A percentile compares a stretch with the other conserved stretches of the same genome.
Evolutionary conservation across 2,329 filamentous ascomycete species (phyloP).

Genomic region (Ascosphaera pollenicola): DNA sequence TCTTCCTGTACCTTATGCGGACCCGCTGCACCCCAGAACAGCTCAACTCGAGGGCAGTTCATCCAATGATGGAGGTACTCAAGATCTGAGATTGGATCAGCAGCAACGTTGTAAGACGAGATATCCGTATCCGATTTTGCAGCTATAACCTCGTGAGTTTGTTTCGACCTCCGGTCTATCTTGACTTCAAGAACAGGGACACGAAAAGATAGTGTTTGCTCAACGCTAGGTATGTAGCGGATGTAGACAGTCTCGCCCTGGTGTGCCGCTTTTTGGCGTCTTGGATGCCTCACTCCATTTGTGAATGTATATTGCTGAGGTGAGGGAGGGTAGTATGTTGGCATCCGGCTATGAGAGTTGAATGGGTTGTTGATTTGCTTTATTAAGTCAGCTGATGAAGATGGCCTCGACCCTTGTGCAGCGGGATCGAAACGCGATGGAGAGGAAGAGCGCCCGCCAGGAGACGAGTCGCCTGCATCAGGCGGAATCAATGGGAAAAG

Average conservation of each 20-base stretch:
- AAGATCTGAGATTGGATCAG: conserved; percentile 32
- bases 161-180: not conserved
- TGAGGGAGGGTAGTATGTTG: conserved; percentile 73
- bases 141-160: not conserved
- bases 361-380: conserved; percentile 39
- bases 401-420: conserved; percentile 7
- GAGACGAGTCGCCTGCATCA: not conserved
- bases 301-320: conserved; percentile 65
- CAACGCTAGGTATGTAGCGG: conserved; percentile 60
- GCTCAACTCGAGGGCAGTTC: conserved; percentile 58
- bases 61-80: conserved; percentile 73
- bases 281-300: conserved; percentile 58
- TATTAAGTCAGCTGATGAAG: conserved; percentile 8
- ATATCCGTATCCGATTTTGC: not conserved
- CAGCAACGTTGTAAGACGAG: conserved; percentile 2
- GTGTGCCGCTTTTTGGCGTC: conserved; percentile 68
- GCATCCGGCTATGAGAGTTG: conserved; percentile 60
- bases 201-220: conserved; percentile 73
- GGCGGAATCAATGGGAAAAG: conserved; percentile 54
- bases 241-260: conserved; percentile 86
- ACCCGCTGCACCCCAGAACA: conserved; percentile 59
- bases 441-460: not conserved
- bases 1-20: conserved; percentile 34
- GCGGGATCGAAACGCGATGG: not conserved
- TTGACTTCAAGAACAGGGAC: conserved; percentile 40